phyloP scores from a whole-genome alignment of 768 basidiomycete species.

The Cubamyces lactineus region DNA sequence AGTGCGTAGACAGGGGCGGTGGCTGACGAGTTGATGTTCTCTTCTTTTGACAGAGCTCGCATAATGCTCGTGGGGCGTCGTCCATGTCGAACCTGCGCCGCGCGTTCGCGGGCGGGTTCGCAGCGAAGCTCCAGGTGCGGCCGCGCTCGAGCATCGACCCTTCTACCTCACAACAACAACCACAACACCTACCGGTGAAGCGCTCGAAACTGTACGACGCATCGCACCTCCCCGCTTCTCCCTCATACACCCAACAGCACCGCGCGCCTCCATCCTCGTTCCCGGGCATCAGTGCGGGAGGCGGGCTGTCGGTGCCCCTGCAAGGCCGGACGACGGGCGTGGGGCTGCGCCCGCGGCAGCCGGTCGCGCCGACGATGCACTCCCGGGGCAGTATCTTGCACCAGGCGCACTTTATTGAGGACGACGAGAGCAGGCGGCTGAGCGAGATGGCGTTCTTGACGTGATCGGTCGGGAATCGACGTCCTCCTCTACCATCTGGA shows the following conservation, averaged over 20 bases:
- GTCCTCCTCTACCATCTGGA: background rate
- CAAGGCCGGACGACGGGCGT: constrained; percentile 20
- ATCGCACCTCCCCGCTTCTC: constrained; percentile 15
- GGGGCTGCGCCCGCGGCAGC: constrained; percentile 37
- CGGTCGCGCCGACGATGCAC: constrained; percentile 63
- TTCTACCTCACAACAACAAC: constrained; percentile 34
- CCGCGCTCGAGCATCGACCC: constrained; percentile 33
- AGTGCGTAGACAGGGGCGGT: background rate
- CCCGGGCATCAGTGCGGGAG: background rate
- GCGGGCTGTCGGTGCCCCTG: constrained; percentile 34
- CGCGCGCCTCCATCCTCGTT: constrained; percentile 6
- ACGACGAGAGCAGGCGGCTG: constrained; percentile 70
- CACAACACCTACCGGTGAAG: background rate
- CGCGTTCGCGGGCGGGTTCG: constrained; percentile 42
- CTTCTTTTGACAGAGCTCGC: background rate
- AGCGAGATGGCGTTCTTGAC: constrained; percentile 67
- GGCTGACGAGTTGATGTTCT: background rate
- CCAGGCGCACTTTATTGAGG: constrained; percentile 57
- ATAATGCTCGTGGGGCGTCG: constrained; percentile 31
- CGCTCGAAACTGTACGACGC: constrained; percentile 6
- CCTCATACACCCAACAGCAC: constrained; percentile 3
- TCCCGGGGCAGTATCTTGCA: constrained; percentile 57
- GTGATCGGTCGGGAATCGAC: background rate
- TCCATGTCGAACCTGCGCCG: constrained; percentile 52
- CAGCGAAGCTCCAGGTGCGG: constrained; percentile 28